Conservation (phyloP, 257 asterid genomes). For the Haberlea rhodopensis region DNA sequence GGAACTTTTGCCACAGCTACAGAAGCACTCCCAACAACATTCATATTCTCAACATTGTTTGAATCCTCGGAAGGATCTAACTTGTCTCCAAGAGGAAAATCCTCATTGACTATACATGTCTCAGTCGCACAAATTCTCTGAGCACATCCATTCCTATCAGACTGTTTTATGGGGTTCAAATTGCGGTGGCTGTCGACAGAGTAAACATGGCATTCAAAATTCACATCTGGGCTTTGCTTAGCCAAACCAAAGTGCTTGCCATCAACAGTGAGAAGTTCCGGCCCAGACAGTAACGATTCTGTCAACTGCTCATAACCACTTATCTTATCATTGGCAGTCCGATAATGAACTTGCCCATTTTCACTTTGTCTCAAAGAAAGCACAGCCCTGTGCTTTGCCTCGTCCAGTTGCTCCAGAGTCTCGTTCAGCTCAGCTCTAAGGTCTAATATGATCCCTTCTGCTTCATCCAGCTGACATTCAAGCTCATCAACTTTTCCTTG, state of each 20-base stretch:
- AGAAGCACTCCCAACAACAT: constrained; percentile 26
- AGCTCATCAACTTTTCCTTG: constrained; percentile 52
- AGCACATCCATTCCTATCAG: constrained; percentile 34
- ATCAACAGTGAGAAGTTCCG: constrained; percentile 21
- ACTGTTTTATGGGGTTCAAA: constrained; percentile 31
- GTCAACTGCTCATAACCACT: constrained; percentile 24
- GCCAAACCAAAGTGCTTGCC: constrained; percentile 20
- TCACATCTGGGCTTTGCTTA: constrained; percentile 11
- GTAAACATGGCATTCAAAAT: constrained; percentile 21
- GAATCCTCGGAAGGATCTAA: constrained; percentile 22
- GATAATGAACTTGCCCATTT: constrained; percentile 13
- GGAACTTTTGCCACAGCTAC: constrained; percentile 29
- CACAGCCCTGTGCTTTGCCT: constrained; percentile 33
- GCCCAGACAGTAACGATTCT: constrained; percentile 28
- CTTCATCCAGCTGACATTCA: constrained; percentile 77
- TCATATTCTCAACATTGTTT: constrained; percentile 12
- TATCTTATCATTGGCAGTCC: constrained; percentile 2
- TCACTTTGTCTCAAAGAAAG: constrained; percentile 24
- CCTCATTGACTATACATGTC: constrained; percentile 29
- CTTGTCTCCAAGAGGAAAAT: constrained; percentile 25
- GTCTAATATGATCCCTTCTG: constrained; percentile 70
- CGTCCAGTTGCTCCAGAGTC: constrained; percentile 43
- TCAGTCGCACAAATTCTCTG: constrained; percentile 31
- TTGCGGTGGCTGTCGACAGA: constrained; percentile 25
- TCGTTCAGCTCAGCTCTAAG: constrained; percentile 56